Base-by-base conservation (phyloP, 495 filamentous ascomycete genomes). In the Tuber umbilicatum region DNA sequence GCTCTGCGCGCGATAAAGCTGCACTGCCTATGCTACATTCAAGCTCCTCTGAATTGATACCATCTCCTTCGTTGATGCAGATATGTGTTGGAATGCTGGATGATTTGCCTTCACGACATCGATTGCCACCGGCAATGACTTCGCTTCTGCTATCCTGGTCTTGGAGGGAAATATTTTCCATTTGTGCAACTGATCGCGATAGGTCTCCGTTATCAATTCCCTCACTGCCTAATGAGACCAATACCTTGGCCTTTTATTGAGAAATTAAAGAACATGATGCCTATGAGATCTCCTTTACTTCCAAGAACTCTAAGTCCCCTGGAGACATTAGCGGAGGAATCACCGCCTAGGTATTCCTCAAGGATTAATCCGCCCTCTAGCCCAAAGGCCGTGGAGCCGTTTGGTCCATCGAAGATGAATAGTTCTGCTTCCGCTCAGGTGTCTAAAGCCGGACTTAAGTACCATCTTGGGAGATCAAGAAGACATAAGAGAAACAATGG, bases 401-500 rank as follows among this genome's bases (percentile, higher is more conserved):
- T n/a, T n/a, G n/a, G n/a, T n/a, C n/a, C n/a, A n/a, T n/a, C n/a
- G n/a, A 35, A 75, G n/a, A 72, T 73, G 43, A n/a, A n/a, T n/a
- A n/a, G n/a, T n/a, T n/a, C n/a, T n/a, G 64, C 76, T 45, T 75
- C 79, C 37, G 70, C 76, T 3, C 72, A 74, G 19, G 74, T 81
- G 41, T 79, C 73, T 40, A 81, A 75, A 50, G 72, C 31, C 19
- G 70, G 47, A 70, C 70, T 27, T 81, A 81, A 72, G 75, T 79
- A 73, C 68, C 76, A 69, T 78, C 80, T 45, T 68, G 79, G 40
- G 81, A 82, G 55, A 82, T 81, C 67, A 81, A 81, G 70, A 82
- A 81, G 23, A 81, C 74, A 39, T 69, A 75, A 21, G 70, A 79
- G 37, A 79, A 74, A 27, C 73, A 74, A 16, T 45, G 74, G n/a